phyloP scores from a whole-genome alignment of 306 rosid genomes.

The Crotalaria pallida region DNA sequence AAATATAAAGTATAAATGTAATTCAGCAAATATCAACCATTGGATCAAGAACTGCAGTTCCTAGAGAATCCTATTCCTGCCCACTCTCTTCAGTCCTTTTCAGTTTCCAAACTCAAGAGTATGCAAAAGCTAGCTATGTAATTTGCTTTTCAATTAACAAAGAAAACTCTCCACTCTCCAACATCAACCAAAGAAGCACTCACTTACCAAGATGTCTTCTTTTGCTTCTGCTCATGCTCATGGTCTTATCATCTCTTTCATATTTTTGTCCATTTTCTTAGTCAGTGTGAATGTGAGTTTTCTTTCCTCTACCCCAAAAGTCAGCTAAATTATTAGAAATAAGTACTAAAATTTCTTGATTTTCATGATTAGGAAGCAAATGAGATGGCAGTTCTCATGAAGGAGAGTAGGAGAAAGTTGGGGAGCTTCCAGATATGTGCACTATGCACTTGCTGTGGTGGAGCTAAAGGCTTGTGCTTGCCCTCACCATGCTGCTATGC shows the following conservation, averaged over 20 bases:
- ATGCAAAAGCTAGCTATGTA: not conserved
- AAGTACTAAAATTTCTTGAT: not conserved
- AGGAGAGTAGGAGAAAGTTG: conserved; percentile 58
- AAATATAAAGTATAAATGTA: too few relatives aligned
- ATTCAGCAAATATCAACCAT: not conserved
- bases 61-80: not conserved
- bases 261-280: conserved; percentile 39
- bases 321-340: not conserved
- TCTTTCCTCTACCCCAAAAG: not conserved
- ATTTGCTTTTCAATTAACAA: not conserved
- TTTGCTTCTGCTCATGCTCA: conserved; percentile 15
- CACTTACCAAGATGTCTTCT: conserved; percentile 36
- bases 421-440: conserved; percentile 69
- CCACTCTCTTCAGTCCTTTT: not conserved
- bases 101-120: conserved; percentile 19
- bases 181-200: conserved; percentile 6
- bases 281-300: conserved; percentile 46
- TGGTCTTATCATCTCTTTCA: conserved; percentile 47
- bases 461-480: conserved; percentile 66
- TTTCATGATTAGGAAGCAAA: conserved; percentile 38
- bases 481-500: conserved; percentile 86
- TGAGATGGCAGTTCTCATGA: conserved; percentile 26
- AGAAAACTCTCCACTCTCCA: not conserved
- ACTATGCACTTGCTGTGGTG: conserved; percentile 75
- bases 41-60: not conserved